These are phyloP conservation scores for Ceriops zippeliana DNA, from an alignment of 345 rosid genomes.

Conservation along the genomic window DNA sequence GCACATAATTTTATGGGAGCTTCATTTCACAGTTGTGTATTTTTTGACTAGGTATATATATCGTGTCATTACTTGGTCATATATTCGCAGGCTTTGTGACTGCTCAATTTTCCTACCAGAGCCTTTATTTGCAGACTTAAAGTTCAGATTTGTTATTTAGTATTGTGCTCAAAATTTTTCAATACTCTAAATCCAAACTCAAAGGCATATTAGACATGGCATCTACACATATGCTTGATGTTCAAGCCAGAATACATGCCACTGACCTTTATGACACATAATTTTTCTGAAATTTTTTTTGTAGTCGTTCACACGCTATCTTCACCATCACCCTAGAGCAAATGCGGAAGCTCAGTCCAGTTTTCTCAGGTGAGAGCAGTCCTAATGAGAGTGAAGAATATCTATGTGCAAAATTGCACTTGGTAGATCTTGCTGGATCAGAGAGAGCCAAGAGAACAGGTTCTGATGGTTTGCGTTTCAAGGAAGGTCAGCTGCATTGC, in stretches of 20 bases:
- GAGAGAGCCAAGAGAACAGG: constrained; percentile 99
- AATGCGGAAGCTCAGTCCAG: constrained; percentile 70
- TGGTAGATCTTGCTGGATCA: constrained; percentile 99
- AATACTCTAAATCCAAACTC: background rate
- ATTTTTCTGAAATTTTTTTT: constrained; percentile 23
- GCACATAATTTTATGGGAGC: too few relatives aligned
- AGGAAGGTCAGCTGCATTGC: constrained; percentile 65
- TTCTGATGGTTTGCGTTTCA: constrained; percentile 92
- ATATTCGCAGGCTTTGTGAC: too few relatives aligned
- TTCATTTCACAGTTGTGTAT: too few relatives aligned
- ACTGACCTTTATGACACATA: constrained; percentile 2
- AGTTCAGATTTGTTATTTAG: too few relatives aligned
- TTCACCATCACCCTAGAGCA: constrained; percentile 97
- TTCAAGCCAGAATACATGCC: background rate
- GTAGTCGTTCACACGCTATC: constrained; percentile 98
- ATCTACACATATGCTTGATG: constrained; percentile 3
- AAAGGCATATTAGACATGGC: background rate
- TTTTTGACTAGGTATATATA: too few relatives aligned
- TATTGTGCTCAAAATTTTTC: too few relatives aligned
- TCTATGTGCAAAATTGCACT: constrained; percentile 93
- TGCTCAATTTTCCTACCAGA: too few relatives aligned
- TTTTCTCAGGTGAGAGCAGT: constrained; percentile 48
- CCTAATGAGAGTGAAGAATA: constrained; percentile 74
- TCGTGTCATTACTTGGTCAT: too few relatives aligned
- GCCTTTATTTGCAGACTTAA: too few relatives aligned